These are phyloP conservation scores for Sanguinoderma infundibulare DNA, from an alignment of 1,284 basidiomycete genomes.

Conservation along the genomic window DNA sequence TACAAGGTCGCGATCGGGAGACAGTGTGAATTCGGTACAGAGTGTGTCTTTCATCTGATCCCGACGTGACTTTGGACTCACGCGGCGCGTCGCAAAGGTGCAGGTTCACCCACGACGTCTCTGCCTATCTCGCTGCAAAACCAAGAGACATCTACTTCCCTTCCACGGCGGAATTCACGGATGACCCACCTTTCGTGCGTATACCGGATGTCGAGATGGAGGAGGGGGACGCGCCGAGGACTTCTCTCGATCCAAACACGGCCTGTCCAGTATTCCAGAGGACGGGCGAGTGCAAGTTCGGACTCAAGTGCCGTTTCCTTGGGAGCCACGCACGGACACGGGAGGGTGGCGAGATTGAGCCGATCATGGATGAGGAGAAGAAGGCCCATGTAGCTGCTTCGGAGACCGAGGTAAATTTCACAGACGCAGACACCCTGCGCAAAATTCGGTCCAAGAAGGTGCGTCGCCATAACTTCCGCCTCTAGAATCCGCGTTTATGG, in stretches of 20 bases:
- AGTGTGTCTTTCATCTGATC: conserved; percentile 47
- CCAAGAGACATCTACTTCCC: conserved; percentile 74
- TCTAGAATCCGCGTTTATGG: conserved; percentile 1
- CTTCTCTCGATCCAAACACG: conserved; percentile 52
- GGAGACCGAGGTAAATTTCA: conserved; percentile 78
- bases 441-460: conserved; percentile 72
- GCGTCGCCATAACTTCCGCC: conserved; percentile 14
- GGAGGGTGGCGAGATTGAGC: conserved; percentile 45
- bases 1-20: conserved; percentile 70
- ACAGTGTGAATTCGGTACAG: conserved; percentile 65
- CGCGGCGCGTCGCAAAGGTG: conserved; percentile 57
- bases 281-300: conserved; percentile 83
- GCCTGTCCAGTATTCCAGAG: conserved; percentile 77
- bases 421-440: conserved; percentile 60
- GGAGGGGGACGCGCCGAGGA: conserved; percentile 34
- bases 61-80: neutral
- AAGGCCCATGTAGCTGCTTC: conserved; percentile 53
- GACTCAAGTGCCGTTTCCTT: conserved; percentile 91
- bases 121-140: conserved; percentile 79
- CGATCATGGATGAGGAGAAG: conserved; percentile 62
- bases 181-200: conserved; percentile 57
- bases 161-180: conserved; percentile 42
- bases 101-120: conserved; percentile 81
- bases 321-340: conserved; percentile 68
- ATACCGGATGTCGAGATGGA: conserved; percentile 36